phyloP scores from a whole-genome alignment of 495 filamentous ascomycete genomes.

The Lasiosphaeria hispida region DNA sequence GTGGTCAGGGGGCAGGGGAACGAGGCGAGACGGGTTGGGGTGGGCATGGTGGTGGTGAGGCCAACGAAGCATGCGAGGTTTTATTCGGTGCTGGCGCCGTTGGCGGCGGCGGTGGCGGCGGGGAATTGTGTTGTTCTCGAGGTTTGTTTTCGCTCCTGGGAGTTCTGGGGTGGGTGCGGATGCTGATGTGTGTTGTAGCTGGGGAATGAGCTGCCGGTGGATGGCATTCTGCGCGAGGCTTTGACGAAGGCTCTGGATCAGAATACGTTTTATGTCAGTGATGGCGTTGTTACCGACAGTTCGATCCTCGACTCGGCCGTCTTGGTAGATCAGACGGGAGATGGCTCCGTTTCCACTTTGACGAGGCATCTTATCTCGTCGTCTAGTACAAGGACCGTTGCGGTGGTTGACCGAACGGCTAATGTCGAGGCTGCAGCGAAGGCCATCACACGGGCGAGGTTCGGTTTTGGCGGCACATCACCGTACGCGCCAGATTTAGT shows the following conservation, averaged over 20 bases:
- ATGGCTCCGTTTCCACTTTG: background rate
- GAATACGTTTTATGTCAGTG: constrained; percentile 43
- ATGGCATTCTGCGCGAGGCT: constrained; percentile 38
- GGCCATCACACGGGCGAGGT: constrained; percentile 47
- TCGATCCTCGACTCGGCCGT: constrained; percentile 15
- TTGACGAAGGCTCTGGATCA: constrained; percentile 41
- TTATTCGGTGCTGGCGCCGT: constrained; percentile 44
- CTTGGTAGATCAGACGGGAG: constrained; percentile 21
- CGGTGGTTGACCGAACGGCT: constrained; percentile 54
- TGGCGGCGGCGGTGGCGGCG: constrained; percentile 49
- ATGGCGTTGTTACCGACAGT: constrained; percentile 20
- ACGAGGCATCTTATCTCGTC: constrained; percentile 30
- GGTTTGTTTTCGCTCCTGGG: constrained; percentile 26
- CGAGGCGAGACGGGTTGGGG: constrained; percentile 22
- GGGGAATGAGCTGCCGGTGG: constrained; percentile 13
- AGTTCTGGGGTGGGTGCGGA: constrained; percentile 10
- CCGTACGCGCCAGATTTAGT: constrained; percentile 55
- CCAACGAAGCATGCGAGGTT: constrained; percentile 49
- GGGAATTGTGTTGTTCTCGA: constrained; percentile 54
- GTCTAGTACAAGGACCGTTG: constrained; percentile 35
- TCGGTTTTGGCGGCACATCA: constrained; percentile 48
- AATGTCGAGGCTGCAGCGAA: constrained; percentile 45
- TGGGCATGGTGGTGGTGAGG: constrained; percentile 53
- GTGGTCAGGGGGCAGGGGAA: constrained; percentile 44
- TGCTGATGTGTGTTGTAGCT: constrained; percentile 38